Conservation (phyloP, 345 rosid genomes). For the Euphorbia tirucalli region DNA sequence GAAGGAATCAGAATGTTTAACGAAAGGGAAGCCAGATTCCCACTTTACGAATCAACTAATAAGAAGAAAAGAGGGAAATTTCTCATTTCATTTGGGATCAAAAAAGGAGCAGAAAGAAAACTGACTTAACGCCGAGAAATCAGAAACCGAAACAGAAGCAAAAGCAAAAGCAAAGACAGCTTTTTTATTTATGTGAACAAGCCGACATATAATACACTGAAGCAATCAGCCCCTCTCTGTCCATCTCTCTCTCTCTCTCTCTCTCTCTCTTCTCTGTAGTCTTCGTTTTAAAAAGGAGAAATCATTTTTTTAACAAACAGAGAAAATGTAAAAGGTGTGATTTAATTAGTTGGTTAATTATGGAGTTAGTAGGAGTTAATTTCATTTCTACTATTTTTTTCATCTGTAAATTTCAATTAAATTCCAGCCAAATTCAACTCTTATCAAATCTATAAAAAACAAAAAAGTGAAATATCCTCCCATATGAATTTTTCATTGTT, state of each 20-base stretch:
- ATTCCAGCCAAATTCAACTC: too few relatives aligned
- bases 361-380: background rate
- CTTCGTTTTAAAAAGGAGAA: background rate
- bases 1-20: constrained; percentile 7
- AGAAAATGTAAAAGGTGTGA: background rate
- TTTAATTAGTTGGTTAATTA: too few relatives aligned
- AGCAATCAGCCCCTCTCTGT: constrained; percentile 23
- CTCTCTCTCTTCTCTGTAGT: background rate
- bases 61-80: background rate
- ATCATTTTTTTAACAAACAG: background rate
- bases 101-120: constrained; percentile 25
- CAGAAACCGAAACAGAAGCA: constrained; percentile 57
- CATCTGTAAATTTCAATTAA: background rate
- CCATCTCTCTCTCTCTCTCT: background rate
- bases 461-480: too few relatives aligned
- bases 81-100: constrained; percentile 25
- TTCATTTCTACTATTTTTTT: background rate
- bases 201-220: constrained; percentile 73
- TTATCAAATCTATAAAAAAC: too few relatives aligned
- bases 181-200: constrained; percentile 42
- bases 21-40: constrained; percentile 1
- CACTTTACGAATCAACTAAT: constrained; percentile 3
- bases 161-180: constrained; percentile 43
- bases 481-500: too few relatives aligned
- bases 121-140: constrained; percentile 76